Base-by-base conservation (phyloP, 2,329 filamentous ascomycete species). In the Ceratocystiopsis brevicomis region DNA sequence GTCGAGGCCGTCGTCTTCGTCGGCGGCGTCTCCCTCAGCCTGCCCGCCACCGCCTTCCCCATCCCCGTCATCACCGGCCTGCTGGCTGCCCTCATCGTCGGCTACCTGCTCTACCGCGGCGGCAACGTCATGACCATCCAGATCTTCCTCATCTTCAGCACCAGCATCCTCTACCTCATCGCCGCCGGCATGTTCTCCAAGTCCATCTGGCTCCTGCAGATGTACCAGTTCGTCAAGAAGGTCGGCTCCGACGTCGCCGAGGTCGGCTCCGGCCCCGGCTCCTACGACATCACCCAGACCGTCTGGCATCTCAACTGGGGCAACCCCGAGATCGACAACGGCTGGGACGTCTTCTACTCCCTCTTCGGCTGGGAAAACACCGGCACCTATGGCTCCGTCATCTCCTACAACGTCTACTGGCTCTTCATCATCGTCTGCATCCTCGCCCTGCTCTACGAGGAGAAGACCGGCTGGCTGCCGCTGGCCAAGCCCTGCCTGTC, bases 321-420 rank as follows among this genome's bases (percentile, higher is more conserved):
- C 57, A 87, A 73, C 53, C 79, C 84, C 0, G 62, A 75, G 42
- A 60, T 78, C 36, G 77, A 83, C 48, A 79, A 81, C 25, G 82
- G 81, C 38, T 93, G 84, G 85, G 83, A 82, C 44, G 76, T 93
- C 50, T 85, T 93, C 67, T 88, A 92, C 53, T 76, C 82, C 46
- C 68, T 93, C 43, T 67, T 93, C 12, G 85, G 86, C 46, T 94
- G 86, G 86, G 73, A 76, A 48, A 93, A 93, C 63, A 84, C 81
- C 13, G 86, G 82, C 6, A 92, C 85, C 2, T 86, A 88, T 53
- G 84, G 85, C 42, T 87, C 82, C 1, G 80, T 93, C 49, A 76
- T 93, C 49, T 77, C 81, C 1, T 93, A 93, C 63, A 92, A 90
- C 56, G 46, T 88, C 15, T 93, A 93, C 64, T 94, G 85, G 86